phyloP scores from a whole-genome alignment of 768 basidiomycete species.

The Naganishia antarctica region DNA sequence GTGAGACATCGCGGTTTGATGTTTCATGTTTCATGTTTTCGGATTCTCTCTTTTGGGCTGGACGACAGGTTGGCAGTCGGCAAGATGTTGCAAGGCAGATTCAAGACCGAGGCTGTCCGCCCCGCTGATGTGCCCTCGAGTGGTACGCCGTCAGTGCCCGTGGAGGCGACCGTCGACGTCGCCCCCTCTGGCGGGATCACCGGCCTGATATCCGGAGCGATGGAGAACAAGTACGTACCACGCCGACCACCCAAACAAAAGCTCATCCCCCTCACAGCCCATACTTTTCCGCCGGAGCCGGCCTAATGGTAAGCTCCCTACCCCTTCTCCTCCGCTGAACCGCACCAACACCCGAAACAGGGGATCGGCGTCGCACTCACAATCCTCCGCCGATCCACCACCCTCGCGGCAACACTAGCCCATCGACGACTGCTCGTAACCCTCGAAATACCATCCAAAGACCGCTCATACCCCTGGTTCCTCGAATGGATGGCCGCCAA shows the following conservation, averaged over 20 bases:
- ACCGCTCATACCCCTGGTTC: conserved; percentile 93
- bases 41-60: no score
- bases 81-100: no score
- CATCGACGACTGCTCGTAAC: conserved; percentile 87
- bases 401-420: conserved; percentile 67
- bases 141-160: no score
- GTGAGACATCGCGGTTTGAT: no score
- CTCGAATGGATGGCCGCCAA: conserved; percentile 89
- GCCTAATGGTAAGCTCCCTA: conserved; percentile 69
- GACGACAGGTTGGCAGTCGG: no score
- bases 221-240: conserved; percentile 22
- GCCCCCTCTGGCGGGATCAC: not conserved
- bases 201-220: not conserved
- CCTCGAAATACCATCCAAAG: conserved; percentile 92
- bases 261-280: conserved; percentile 57
- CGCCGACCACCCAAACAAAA: not conserved
- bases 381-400: conserved; percentile 64
- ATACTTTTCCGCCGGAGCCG: conserved; percentile 96
- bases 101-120: no score
- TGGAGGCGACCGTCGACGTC: not conserved
- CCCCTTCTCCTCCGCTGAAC: not conserved
- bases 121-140: no score
- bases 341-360: conserved; percentile 51
- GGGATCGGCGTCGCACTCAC: conserved; percentile 84
- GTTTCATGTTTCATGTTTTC: no score